Percentiles rank a stretch among this genome's conserved stretches.
Conservation (phyloP, 2,329 filamentous ascomycete species). For the Tolypocladium album region DNA sequence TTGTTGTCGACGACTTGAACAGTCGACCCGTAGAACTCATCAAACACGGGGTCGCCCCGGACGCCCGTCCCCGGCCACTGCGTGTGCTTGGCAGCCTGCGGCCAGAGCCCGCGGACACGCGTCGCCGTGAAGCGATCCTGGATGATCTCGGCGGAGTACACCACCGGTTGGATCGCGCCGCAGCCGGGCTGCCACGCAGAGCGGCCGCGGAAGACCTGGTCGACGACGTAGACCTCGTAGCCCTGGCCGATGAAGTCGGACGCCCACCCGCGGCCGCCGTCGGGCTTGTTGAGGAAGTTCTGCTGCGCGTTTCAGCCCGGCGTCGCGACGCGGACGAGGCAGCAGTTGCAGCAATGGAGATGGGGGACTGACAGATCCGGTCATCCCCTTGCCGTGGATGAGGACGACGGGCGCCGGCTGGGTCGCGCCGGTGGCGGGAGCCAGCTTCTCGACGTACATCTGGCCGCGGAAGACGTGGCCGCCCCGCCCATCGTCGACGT, state of each 20-base stretch:
- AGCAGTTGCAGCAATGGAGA: background rate
- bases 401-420: constrained; percentile 25
- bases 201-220: constrained; percentile 33
- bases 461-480: constrained; percentile 26
- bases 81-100: constrained; percentile 27
- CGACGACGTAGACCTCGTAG: constrained; percentile 35
- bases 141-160: constrained; percentile 22
- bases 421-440: constrained; percentile 16
- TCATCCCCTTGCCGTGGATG: constrained; percentile 30
- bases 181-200: constrained; percentile 23
- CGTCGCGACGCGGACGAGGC: no score
- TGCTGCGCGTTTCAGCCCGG: constrained; percentile 2
- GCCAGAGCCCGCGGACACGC: constrained; percentile 22
- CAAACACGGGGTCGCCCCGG: constrained; percentile 28
- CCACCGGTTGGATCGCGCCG: constrained; percentile 11
- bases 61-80: constrained; percentile 31
- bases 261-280: constrained; percentile 33
- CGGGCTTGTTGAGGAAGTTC: constrained; percentile 25
- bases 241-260: constrained; percentile 34
- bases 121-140: constrained; percentile 26
- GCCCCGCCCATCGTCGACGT: constrained; percentile 17
- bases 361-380: constrained; percentile 22
- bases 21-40: constrained; percentile 27
- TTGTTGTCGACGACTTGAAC: constrained; percentile 23
- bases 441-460: constrained; percentile 42